phyloP scores from a whole-genome alignment of 2,329 filamentous ascomycete genomes.

The Thielaviopsis punctulata region DNA sequence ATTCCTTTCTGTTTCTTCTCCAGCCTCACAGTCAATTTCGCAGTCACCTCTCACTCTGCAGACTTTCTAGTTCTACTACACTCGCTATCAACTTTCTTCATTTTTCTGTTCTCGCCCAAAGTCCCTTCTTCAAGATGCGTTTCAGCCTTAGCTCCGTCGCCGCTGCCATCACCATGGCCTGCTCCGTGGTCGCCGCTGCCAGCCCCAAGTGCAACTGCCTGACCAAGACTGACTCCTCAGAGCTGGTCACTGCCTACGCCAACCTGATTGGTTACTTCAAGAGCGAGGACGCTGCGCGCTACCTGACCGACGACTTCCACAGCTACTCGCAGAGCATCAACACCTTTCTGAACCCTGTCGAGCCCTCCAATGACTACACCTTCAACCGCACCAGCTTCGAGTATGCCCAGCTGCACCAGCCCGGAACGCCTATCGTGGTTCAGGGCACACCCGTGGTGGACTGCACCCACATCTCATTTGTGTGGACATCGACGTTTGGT shows the following conservation, averaged over 20 bases:
- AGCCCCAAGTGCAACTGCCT: constrained; percentile 11
- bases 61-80: too few species aligned
- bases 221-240: constrained; percentile 10
- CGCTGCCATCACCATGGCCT: constrained; percentile 6
- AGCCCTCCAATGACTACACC: constrained; percentile 10
- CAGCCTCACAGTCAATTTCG: neutral
- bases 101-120: neutral
- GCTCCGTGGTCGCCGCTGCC: constrained; percentile 1
- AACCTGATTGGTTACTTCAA: constrained; percentile 37
- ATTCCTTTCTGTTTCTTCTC: neutral
- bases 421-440: constrained; percentile 5
- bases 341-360: constrained; percentile 11
- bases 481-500: constrained; percentile 13
- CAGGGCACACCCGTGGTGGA: constrained; percentile 8
- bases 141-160: constrained; percentile 6
- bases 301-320: constrained; percentile 12
- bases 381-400: constrained; percentile 12
- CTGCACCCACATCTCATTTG: constrained; percentile 11
- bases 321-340: constrained; percentile 13
- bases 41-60: neutral
- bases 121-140: constrained; percentile 9
- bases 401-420: constrained; percentile 8
- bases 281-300: constrained; percentile 21
- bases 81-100: neutral
- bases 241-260: constrained; percentile 21